phyloP scores from a whole-genome alignment of 116 monocot genomes.

The Posidonia oceanica region DNA sequence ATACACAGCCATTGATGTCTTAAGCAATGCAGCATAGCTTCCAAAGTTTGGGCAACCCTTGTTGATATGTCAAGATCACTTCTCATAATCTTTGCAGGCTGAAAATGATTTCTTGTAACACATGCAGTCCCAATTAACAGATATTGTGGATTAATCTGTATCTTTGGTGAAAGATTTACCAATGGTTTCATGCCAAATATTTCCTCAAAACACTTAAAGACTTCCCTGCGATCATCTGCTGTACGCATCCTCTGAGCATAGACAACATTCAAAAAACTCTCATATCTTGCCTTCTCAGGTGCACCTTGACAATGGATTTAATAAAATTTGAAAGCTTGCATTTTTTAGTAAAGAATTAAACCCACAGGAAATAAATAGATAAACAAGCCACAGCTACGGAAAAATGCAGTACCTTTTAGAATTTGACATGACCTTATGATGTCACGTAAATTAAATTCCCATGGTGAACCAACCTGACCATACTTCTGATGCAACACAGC shows the following conservation, averaged over 20 bases:
- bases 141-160: conserved; percentile 37
- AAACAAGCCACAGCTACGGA: too few species aligned
- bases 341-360: neutral
- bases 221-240: conserved; percentile 51
- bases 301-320: conserved; percentile 41
- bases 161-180: conserved; percentile 33
- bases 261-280: conserved; percentile 59
- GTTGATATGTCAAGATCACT: conserved; percentile 48
- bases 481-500: conserved; percentile 65
- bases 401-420: conserved; percentile 10
- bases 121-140: conserved; percentile 54
- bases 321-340: neutral
- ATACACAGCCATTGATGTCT: conserved; percentile 73
- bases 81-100: conserved; percentile 36
- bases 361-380: too few species aligned
- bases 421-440: conserved; percentile 82
- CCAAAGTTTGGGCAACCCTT: conserved; percentile 35
- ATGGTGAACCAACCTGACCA: conserved; percentile 91
- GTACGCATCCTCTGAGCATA: conserved; percentile 89
- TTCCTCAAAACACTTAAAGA: conserved; percentile 53
- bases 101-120: conserved; percentile 54
- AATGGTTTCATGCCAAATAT: conserved; percentile 51
- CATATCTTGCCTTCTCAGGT: conserved; percentile 16
- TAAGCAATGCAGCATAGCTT: conserved; percentile 65
- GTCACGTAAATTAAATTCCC: conserved; percentile 99